Conservation (phyloP, 139 green algal genomes). For the Micromonas commoda region DNA sequence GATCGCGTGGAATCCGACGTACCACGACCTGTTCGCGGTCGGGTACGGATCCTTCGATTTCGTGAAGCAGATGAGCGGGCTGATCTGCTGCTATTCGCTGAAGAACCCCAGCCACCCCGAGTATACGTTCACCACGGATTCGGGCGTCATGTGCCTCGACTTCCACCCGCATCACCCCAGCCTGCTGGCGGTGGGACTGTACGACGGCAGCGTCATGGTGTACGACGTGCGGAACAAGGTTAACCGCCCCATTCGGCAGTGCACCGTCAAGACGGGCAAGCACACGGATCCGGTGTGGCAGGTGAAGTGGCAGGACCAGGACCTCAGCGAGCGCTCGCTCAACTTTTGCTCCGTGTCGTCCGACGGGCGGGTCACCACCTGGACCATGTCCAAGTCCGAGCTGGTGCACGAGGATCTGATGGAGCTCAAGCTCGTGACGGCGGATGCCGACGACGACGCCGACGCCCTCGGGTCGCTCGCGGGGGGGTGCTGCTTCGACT, state of each 20-base stretch:
- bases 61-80: conserved; percentile 56
- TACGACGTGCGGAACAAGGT: conserved; percentile 53
- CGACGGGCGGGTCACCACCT: conserved; percentile 74
- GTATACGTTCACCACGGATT: conserved; percentile 58
- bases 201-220: conserved; percentile 67
- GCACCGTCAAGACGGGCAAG: conserved; percentile 59
- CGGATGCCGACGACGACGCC: conserved; percentile 29
- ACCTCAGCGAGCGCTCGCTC: conserved; percentile 46
- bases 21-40: conserved; percentile 38
- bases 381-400: conserved; percentile 77
- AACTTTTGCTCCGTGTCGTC: conserved; percentile 53
- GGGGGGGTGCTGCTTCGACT: conserved; percentile 79
- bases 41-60: conserved; percentile 84
- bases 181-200: conserved; percentile 78
- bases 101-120: conserved; percentile 82
- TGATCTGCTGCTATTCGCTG: conserved; percentile 76
- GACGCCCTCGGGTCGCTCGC: conserved; percentile 40
- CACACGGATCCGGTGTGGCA: conserved; percentile 87
- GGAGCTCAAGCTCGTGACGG: conserved; percentile 36
- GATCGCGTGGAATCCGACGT: conserved; percentile 67
- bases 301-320: conserved; percentile 57
- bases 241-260: conserved; percentile 52
- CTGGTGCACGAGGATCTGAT: conserved; percentile 49
- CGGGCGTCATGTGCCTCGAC: conserved; percentile 78
- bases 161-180: conserved; percentile 76